These are phyloP conservation scores for Aspergillus melleus DNA, from an alignment of 2,329 filamentous ascomycete genomes.

Conservation along the genomic window DNA sequence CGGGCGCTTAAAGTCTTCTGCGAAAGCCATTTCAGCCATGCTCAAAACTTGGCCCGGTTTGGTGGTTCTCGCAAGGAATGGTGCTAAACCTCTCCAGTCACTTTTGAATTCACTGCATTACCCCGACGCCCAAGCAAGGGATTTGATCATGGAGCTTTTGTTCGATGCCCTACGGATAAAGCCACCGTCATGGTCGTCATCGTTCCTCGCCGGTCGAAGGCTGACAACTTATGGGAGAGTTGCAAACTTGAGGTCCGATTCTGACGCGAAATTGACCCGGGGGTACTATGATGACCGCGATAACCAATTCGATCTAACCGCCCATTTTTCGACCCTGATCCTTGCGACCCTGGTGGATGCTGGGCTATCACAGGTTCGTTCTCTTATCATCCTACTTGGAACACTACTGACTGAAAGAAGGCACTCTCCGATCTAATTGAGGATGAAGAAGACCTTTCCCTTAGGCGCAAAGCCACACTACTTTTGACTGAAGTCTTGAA, in stretches of 20 bases:
- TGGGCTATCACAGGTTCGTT: constrained; percentile 61
- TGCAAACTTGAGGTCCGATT: constrained; percentile 71
- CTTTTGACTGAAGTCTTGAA: constrained; percentile 90
- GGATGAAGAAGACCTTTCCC: constrained; percentile 48
- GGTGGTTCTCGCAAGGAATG: constrained; percentile 82
- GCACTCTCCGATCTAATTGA: constrained; percentile 52
- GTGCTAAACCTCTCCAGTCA: constrained; percentile 80
- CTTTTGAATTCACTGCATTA: constrained; percentile 68
- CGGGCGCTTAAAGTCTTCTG: constrained; percentile 76
- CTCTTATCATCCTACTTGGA: not conserved
- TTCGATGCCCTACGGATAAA: constrained; percentile 87
- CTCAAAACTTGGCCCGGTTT: constrained; percentile 93
- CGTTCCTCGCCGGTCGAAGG: constrained; percentile 86
- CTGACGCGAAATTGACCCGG: constrained; percentile 52
- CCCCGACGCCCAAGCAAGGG: constrained; percentile 57
- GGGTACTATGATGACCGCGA: constrained; percentile 68
- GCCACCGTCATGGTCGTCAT: constrained; percentile 89
- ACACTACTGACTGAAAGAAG: constrained; percentile 29
- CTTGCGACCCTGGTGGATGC: constrained; percentile 82
- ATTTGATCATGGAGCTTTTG: constrained; percentile 83
- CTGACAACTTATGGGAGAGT: constrained; percentile 97
- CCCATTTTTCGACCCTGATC: constrained; percentile 89
- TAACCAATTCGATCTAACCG: constrained; percentile 68
- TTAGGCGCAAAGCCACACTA: constrained; percentile 86
- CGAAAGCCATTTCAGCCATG: constrained; percentile 86